Conservation (phyloP, 2,329 filamentous ascomycete genomes). For the Phaeosphaeria sp. region DNA sequence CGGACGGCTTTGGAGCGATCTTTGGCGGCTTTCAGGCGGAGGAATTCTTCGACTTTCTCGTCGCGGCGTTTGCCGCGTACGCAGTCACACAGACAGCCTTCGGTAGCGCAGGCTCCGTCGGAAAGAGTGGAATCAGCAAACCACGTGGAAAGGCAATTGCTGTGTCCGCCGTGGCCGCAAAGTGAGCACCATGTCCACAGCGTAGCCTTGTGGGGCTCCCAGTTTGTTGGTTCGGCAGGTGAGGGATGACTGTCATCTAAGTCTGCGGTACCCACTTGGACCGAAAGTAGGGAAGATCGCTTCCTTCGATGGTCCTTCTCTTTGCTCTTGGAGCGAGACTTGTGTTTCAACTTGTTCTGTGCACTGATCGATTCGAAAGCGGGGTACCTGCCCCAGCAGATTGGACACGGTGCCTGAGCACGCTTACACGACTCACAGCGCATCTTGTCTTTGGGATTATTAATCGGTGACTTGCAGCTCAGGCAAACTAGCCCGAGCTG, state of each 20-base stretch:
- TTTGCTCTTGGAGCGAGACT: slow-evolving; percentile 24
- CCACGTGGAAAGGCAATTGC: slow-evolving; percentile 64
- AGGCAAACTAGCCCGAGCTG: slow-evolving; percentile 63
- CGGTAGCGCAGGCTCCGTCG: slow-evolving; percentile 64
- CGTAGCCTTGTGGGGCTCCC: slow-evolving; percentile 34
- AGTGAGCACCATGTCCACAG: slow-evolving; percentile 66
- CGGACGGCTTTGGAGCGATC: slow-evolving; percentile 43
- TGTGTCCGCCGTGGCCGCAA: slow-evolving; percentile 68
- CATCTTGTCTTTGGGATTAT: slow-evolving; percentile 58
- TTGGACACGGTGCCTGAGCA: slow-evolving; percentile 52
- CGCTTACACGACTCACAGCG: slow-evolving; percentile 59
- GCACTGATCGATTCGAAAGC: slow-evolving; percentile 46
- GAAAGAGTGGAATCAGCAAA: slow-evolving; percentile 54
- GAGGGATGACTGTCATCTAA: slow-evolving; percentile 24
- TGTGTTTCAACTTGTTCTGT: slow-evolving; percentile 39
- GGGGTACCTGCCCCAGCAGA: slow-evolving; percentile 53
- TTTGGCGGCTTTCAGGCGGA: slow-evolving; percentile 41
- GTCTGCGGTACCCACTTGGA: slow-evolving; percentile 8
- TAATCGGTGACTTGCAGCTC: slow-evolving; percentile 63
- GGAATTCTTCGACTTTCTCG: slow-evolving; percentile 38
- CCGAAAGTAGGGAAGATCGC: slow-evolving; percentile 33
- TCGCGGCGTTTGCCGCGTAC: slow-evolving; percentile 55
- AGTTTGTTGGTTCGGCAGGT: slow-evolving; percentile 29
- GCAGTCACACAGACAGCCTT: slow-evolving; percentile 67
- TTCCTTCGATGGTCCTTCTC: slow-evolving; percentile 34